These are phyloP conservation scores for Eustoma russellianum DNA, from an alignment of 257 asterid species.

Conservation along the genomic window DNA sequence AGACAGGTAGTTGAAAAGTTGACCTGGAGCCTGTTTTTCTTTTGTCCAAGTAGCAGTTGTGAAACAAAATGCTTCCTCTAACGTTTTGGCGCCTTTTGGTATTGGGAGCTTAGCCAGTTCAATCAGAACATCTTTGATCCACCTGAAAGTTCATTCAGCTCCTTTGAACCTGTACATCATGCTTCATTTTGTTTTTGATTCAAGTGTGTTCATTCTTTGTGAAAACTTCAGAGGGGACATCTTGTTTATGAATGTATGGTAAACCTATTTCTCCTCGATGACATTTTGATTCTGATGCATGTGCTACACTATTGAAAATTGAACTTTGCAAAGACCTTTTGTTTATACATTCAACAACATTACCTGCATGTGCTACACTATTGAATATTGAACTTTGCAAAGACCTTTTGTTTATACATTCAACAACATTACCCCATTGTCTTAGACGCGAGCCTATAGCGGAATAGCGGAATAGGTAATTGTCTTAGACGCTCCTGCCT, in stretches of 20 bases:
- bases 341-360: too few relatives aligned
- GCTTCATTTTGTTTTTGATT: neutral
- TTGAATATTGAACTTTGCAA: too few relatives aligned
- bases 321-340: too few relatives aligned
- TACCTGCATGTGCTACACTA: too few relatives aligned
- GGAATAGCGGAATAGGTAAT: too few relatives aligned
- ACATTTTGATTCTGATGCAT: too few relatives aligned
- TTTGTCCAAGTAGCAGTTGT: neutral
- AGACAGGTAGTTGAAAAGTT: constrained; percentile 16
- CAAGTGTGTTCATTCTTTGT: neutral
- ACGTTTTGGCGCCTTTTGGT: neutral
- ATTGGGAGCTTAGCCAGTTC: constrained; percentile 15
- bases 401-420: too few relatives aligned
- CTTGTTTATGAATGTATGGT: neutral
- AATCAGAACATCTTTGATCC: neutral
- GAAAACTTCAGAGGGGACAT: constrained; percentile 4
- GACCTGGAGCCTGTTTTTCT: neutral
- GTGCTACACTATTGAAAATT: too few relatives aligned
- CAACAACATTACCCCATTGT: too few relatives aligned
- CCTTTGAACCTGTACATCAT: neutral
- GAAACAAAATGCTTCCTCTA: neutral
- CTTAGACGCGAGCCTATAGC: too few relatives aligned
- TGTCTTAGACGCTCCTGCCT: too few relatives aligned
- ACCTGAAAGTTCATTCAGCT: neutral
- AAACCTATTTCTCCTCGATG: too few relatives aligned